Base-by-base conservation (phyloP, 306 rosid species). In the Prinsepia uniflora region DNA sequence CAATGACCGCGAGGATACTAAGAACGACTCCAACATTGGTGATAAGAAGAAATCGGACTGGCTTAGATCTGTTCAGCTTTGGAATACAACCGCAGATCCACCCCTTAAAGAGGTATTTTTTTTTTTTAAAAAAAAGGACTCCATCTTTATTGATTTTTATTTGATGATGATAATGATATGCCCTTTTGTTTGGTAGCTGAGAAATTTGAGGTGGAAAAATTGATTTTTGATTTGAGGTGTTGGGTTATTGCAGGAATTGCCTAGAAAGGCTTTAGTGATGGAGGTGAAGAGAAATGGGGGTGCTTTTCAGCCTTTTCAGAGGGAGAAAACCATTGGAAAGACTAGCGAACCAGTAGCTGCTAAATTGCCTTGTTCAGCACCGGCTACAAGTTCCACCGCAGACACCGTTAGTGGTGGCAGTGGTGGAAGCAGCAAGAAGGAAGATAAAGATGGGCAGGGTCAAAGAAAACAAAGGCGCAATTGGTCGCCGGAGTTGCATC, bases 401-500 rank as follows among this genome's bases (percentile, higher is more conserved):
- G 87, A 72, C 47, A 83, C 84, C 8, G 84, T 53, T 17, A 39
- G 73, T 6, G 84, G 78, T 15, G 79, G 79, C 58, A 63, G 63
- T 53, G 81, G 49, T n/a, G 89, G 68, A 40, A 73, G 68, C 66
- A 59, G 43, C 63, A 81, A 79, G 67, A 83, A 40, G 75, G 92
- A 87, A 13, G 96, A 88, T 36, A 91, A 87, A 53, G 98, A 86
- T 6, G 86, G 76, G 30, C 90, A 82, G 54, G 42, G 19, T 74
- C 84, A 80, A 79, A 87, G 94, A 54, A 93, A 93, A 84, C 94
- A 85, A 72, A 84, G 97, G 55, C 72, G 98, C 69, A 81, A 86
- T 68, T 93, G 97, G 98, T 93, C 98, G 1, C 94, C 90, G 69
- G 98, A 93, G 81, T 67, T 93, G 76, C 98, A 93, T 34, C 87